Base-by-base conservation (phyloP, 2,329 filamentous ascomycete species). In the Alternaria arbusti region DNA sequence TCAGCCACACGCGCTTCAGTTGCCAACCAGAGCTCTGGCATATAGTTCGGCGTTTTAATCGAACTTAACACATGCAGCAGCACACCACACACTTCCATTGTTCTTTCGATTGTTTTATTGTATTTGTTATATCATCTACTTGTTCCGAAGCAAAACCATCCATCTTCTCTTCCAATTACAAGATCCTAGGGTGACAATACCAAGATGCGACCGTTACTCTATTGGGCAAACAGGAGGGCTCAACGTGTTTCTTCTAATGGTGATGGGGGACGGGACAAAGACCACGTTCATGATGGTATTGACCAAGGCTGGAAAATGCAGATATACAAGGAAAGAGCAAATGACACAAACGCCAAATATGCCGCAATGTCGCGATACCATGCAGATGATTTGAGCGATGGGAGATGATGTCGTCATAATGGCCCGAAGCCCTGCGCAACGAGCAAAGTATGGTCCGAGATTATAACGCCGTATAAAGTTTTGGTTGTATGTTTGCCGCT, bases 401-500 rank as follows among this genome's bases (percentile, higher is more conserved):
- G 30, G 22, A 44, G 15, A 61, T 36, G 55, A 51, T 15, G 54
- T 57, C 54, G 30, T 61, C 26, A 52, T 11, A 26, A 57, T 20
- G 20, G 58, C 52, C 17, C 45, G 25, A 17, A 9, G 25, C 32
- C 25, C 45, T 30, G 25, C 6, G 36, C 56, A 50, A 59, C 22
- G 20, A 54, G 25, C 40, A 59, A 45, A 40, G 36, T 40, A 40
- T 40, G 36, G 43, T 45, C n/a, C 49, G 28, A 57, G 44, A 32
- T 43, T 45, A 59, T 30, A 59, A 63, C 61, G 61, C 61, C 61
- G 25, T 60, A 44, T 9, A 36, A 52, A 63, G 44, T 45, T 49
- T 61, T 22, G 11, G 15, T 56, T 61, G 64, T 51, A 43, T 17
- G 32, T 22, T 61, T 64, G 63, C 61, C 62, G 66, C 68, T 67